phyloP scores from a whole-genome alignment of 495 filamentous ascomycete species.

The Penicillium crystallinum region DNA sequence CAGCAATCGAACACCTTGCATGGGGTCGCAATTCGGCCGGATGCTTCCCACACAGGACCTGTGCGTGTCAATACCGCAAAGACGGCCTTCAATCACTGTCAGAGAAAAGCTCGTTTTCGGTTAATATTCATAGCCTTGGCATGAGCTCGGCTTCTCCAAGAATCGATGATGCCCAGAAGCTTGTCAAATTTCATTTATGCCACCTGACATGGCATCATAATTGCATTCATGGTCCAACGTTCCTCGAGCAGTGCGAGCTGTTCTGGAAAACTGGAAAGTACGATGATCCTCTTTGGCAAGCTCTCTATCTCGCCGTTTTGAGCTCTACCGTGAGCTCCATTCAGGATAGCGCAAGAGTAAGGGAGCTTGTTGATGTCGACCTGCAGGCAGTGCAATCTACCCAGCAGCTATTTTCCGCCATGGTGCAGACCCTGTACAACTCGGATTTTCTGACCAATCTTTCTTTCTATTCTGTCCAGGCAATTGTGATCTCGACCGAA shows the following conservation, averaged over 20 bases:
- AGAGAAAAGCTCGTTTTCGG: conserved; percentile 14
- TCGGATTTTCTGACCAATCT: conserved; percentile 29
- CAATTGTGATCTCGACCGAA: conserved; percentile 41
- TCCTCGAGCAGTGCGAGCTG: conserved; percentile 26
- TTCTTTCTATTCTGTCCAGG: conserved; percentile 38
- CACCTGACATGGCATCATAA: conserved; percentile 31
- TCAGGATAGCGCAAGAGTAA: conserved; percentile 22
- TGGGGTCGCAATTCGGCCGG: conserved; percentile 31
- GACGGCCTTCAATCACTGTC: conserved; percentile 13
- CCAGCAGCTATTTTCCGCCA: conserved; percentile 22
- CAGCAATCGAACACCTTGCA: conserved; percentile 31
- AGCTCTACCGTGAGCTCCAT: conserved; percentile 27
- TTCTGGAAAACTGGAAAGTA: conserved; percentile 26
- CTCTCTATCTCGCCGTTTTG: conserved; percentile 26
- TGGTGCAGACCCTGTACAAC: conserved; percentile 26
- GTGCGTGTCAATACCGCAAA: conserved; percentile 26
- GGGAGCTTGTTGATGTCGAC: conserved; percentile 17
- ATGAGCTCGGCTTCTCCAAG: conserved; percentile 5
- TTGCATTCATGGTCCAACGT: conserved; percentile 24
- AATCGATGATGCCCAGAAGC: conserved; percentile 17
- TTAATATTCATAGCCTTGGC: conserved; percentile 11
- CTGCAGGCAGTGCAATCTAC: conserved; percentile 19
- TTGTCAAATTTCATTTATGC: conserved; percentile 25
- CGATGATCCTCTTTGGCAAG: conserved; percentile 28
- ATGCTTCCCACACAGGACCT: conserved; percentile 27